Evolutionary conservation across 495 filamentous ascomycete genomes (phyloP).

Genomic region (Antarctomyces pellizariae): DNA sequence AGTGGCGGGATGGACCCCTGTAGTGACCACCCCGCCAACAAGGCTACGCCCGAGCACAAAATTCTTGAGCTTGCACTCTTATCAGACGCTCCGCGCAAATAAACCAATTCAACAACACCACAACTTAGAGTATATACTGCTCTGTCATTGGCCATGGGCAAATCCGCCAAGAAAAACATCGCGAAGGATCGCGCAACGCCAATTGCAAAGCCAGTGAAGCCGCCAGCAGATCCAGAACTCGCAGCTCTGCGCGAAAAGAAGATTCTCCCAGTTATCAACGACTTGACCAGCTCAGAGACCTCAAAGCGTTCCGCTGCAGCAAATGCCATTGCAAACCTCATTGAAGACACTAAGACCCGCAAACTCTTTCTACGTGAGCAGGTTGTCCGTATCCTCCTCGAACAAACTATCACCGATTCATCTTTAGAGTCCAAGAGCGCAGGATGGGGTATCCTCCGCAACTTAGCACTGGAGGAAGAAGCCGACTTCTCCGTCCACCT

Average conservation of each 20-base stretch:
- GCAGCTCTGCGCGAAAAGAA: slow-evolving; percentile 29
- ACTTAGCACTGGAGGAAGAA: slow-evolving; percentile 32
- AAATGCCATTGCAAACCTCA: slow-evolving; percentile 29
- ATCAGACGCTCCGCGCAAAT: too few relatives aligned
- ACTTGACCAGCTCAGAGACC: slow-evolving; percentile 28
- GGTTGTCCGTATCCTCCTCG: slow-evolving; percentile 32
- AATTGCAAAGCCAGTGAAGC: slow-evolving; percentile 24
- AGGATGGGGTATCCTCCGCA: slow-evolving; percentile 35
- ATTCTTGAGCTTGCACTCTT: too few relatives aligned
- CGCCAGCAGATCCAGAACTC: slow-evolving; percentile 28
- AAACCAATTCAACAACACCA: neutral
- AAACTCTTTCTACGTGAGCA: slow-evolving; percentile 35
- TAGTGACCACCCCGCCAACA: too few relatives aligned
- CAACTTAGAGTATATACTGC: neutral
- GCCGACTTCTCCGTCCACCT: slow-evolving; percentile 36
- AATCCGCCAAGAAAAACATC: slow-evolving; percentile 10
- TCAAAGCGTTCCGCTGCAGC: slow-evolving; percentile 28
- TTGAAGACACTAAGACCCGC: slow-evolving; percentile 30
- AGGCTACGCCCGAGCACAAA: too few relatives aligned
- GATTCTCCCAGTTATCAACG: slow-evolving; percentile 31
- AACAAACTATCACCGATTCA: slow-evolving; percentile 32
- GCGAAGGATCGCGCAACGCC: slow-evolving; percentile 15
- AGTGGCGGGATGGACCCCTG: too few relatives aligned
- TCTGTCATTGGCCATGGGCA: slow-evolving; percentile 7
- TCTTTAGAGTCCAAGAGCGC: slow-evolving; percentile 30